phyloP scores from a whole-genome alignment of 805 yeast genomes.

The Saturnispora sanitii region DNA sequence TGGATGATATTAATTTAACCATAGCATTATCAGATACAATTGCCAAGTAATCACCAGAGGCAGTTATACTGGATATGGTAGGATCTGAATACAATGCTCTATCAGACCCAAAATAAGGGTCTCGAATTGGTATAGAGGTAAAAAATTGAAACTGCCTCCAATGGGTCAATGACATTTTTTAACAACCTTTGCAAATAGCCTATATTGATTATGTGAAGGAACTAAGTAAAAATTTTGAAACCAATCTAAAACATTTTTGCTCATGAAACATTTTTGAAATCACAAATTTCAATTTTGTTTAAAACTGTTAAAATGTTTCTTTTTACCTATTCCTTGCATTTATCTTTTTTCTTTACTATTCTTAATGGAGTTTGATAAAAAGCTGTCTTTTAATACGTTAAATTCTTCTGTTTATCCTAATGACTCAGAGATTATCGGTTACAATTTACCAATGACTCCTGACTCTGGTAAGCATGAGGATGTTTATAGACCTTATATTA shows the following conservation, averaged over 20 bases:
- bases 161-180: slow-evolving; percentile 24
- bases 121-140: slow-evolving; percentile 73
- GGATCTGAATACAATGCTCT: slow-evolving; percentile 74
- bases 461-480: slow-evolving; percentile 5
- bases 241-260: slow-evolving; percentile 1
- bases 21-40: slow-evolving; percentile 45
- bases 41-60: slow-evolving; percentile 47
- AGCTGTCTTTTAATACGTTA: not conserved
- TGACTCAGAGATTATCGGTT: too few relatives aligned
- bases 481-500: slow-evolving; percentile 12
- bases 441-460: not conserved
- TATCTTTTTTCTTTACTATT: not conserved
- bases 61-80: slow-evolving; percentile 50
- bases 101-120: slow-evolving; percentile 59
- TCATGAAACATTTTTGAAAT: slow-evolving; percentile 3
- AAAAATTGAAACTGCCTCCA: slow-evolving; percentile 75
- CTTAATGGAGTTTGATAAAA: not conserved
- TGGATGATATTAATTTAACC: slow-evolving; percentile 47
- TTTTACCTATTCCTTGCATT: not conserved
- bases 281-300: not conserved
- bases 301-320: not conserved
- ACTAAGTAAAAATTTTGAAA: too few relatives aligned
- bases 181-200: not conserved
- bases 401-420: not conserved
- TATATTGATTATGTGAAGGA: not conserved